These are phyloP conservation scores for thale cress (Arabidopsis thaliana) DNA, from an alignment of 345 rosid species.

Conservation along the genomic window DNA sequence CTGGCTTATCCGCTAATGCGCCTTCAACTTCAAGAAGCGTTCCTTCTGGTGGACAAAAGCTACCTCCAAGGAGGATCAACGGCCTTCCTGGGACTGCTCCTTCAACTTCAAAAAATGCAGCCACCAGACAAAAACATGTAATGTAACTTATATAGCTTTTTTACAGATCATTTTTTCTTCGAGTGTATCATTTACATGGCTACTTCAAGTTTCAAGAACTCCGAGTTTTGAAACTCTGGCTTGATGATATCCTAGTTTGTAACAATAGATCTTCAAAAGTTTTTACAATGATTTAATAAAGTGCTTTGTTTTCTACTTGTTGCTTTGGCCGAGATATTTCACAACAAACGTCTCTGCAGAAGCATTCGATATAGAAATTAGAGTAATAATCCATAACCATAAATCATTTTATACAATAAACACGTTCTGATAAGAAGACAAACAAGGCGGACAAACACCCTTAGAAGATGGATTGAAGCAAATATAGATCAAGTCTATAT, in stretches of 20 bases:
- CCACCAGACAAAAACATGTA: conserved; percentile 25
- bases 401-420: not conserved
- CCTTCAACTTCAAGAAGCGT: conserved; percentile 41
- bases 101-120: conserved; percentile 34
- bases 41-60: conserved; percentile 6
- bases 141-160: conserved; percentile 16
- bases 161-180: not conserved
- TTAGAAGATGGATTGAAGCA: not conserved
- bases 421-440: not conserved
- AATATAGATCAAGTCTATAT: not conserved
- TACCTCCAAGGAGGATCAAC: conserved; percentile 32
- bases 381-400: not conserved
- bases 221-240: not conserved
- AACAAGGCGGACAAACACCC: not conserved
- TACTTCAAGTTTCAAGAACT: conserved; percentile 31
- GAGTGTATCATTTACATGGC: conserved; percentile 19
- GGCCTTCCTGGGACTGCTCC: conserved; percentile 21
- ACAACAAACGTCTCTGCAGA: not conserved
- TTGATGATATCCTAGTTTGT: not conserved
- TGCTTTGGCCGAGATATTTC: conserved; percentile 2
- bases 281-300: not conserved
- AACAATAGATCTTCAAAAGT: conserved; percentile 17
- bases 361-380: not conserved
- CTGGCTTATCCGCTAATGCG: conserved; percentile 4
- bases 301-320: conserved; percentile 1